These are phyloP conservation scores for Volvox africanus DNA, from an alignment of 139 green algal genomes.

Conservation along the genomic window DNA sequence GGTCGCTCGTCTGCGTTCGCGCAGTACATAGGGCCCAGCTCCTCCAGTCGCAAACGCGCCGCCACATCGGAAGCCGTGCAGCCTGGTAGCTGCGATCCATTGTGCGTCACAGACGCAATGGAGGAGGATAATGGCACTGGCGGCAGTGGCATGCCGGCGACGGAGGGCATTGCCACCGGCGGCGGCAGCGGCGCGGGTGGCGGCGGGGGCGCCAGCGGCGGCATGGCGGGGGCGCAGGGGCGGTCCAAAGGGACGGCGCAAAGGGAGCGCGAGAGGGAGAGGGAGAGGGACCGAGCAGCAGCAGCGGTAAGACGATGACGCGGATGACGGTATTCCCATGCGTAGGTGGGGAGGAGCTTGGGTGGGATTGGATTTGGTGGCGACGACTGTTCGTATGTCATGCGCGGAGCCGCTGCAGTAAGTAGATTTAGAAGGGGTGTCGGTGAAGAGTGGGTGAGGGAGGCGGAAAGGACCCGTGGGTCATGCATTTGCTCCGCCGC, in stretches of 20 bases:
- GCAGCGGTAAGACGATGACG: background rate
- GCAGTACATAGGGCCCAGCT: constrained; percentile 39
- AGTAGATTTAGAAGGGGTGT: no score
- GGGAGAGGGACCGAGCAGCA: background rate
- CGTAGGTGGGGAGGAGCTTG: no score
- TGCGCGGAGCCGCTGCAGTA: no score
- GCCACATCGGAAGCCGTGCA: constrained; percentile 25
- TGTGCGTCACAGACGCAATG: background rate
- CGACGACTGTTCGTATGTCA: no score
- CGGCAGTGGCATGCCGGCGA: background rate
- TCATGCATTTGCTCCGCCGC: no score
- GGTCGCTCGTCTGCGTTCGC: constrained; percentile 45
- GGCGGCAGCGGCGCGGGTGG: background rate
- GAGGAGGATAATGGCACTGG: constrained; percentile 14
- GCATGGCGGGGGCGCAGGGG: background rate
- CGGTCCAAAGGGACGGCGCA: constrained; percentile 21
- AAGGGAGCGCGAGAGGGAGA: background rate
- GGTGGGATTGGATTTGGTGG: no score
- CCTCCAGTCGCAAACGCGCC: constrained; percentile 28
- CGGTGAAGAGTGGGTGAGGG: no score
- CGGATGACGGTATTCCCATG: no score
- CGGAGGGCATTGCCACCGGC: constrained; percentile 12
- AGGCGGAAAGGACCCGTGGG: no score
- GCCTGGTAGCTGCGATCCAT: constrained; percentile 8
- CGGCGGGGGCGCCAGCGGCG: background rate